Evolutionary conservation across 345 rosid genomes (phyloP).

Genomic region (Reutealis trisperma): DNA sequence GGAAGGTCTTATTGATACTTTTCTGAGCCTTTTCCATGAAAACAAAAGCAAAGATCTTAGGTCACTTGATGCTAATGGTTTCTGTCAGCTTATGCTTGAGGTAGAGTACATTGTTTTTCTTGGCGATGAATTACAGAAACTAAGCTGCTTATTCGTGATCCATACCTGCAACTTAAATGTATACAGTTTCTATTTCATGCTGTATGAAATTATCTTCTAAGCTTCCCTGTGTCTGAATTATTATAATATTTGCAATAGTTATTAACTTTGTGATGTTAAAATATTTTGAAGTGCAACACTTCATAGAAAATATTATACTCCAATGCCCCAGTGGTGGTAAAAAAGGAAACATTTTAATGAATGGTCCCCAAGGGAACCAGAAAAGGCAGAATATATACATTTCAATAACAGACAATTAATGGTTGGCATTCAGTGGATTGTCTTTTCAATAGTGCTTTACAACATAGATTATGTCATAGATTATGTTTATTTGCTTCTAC

Average conservation of each 20-base stretch:
- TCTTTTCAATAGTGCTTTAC: background rate
- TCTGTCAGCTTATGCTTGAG: constrained; percentile 99
- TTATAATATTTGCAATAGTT: background rate
- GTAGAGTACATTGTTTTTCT: constrained; percentile 39
- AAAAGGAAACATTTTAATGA: background rate
- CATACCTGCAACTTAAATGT: background rate
- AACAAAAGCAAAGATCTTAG: constrained; percentile 61
- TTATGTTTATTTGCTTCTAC: background rate
- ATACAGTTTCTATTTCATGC: background rate
- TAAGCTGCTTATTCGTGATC: background rate
- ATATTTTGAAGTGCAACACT: background rate
- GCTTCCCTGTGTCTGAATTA: background rate
- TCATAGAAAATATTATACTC: too few relatives aligned
- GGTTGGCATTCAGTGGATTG: background rate
- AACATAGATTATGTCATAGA: background rate
- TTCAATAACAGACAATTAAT: background rate
- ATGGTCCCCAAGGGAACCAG: background rate
- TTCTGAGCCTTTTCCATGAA: constrained; percentile 79
- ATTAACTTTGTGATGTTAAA: background rate
- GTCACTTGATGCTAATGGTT: constrained; percentile 86
- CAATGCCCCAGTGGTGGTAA: too few relatives aligned
- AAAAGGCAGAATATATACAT: background rate
- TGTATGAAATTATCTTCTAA: background rate
- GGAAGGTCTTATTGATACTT: constrained; percentile 93
- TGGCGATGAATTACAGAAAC: background rate